phyloP scores from a whole-genome alignment of 2,329 filamentous ascomycete genomes.

The Dactylonectria estremocensis region DNA sequence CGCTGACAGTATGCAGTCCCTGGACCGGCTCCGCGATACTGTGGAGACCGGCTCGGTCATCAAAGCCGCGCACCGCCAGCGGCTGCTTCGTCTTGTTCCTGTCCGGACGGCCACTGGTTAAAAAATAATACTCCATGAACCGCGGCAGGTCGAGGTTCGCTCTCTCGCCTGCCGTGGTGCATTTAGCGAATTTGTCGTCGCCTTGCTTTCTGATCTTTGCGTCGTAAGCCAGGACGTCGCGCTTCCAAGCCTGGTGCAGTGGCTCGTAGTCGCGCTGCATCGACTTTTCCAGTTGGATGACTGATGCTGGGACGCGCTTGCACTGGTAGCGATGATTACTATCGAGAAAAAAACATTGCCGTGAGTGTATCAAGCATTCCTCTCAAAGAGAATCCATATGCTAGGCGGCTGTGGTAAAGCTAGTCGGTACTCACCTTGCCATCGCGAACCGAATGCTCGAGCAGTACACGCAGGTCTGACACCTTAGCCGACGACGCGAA shows the following conservation, averaged over 20 bases:
- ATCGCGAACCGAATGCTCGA: conserved; percentile 3
- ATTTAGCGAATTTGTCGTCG: conserved; percentile 18
- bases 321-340: conserved; percentile 19
- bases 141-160: neutral
- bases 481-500: neutral
- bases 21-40: neutral
- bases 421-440: neutral
- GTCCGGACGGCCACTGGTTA: conserved; percentile 27
- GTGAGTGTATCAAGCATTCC: too few species aligned
- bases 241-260: conserved; percentile 10
- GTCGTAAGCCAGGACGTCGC: neutral
- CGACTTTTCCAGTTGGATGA: conserved; percentile 17
- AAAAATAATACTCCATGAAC: conserved; percentile 29
- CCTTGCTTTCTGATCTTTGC: conserved; percentile 5
- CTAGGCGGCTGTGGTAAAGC: neutral
- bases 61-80: conserved; percentile 4
- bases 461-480: neutral
- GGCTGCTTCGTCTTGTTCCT: conserved; percentile 9
- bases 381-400: too few species aligned
- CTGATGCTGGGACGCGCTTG: conserved; percentile 3
- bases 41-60: neutral
- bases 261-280: conserved; percentile 26
- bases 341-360: too few species aligned
- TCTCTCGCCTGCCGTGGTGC: conserved; percentile 19
- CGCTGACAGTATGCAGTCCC: conserved; percentile 4